These are phyloP conservation scores for Prunella vulgaris DNA, from an alignment of 257 asterid genomes.

Conservation along the genomic window DNA sequence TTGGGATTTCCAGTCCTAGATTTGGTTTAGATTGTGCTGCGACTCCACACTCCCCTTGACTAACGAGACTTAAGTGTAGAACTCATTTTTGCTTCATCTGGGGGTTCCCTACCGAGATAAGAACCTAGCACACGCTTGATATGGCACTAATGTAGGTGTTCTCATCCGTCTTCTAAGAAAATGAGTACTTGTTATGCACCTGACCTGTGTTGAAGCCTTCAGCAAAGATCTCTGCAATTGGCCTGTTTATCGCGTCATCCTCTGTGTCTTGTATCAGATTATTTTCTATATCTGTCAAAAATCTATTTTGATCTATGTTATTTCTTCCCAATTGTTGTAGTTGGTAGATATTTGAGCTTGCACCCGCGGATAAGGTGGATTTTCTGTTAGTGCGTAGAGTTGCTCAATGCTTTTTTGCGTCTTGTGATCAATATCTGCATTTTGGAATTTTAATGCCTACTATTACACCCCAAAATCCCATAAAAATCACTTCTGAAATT, in stretches of 20 bases:
- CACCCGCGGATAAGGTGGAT: neutral
- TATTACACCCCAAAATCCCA: no score
- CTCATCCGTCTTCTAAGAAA: neutral
- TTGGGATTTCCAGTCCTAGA: neutral
- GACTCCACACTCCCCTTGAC: neutral
- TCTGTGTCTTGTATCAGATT: neutral
- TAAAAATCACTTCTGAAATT: neutral
- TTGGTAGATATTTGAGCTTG: neutral
- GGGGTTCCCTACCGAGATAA: neutral
- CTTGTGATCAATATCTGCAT: neutral
- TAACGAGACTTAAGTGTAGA: neutral
- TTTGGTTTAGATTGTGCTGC: neutral
- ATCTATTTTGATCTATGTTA: neutral
- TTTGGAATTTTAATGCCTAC: neutral
- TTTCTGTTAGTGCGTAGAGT: neutral
- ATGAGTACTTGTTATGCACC: neutral
- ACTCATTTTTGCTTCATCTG: neutral
- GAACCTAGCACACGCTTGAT: neutral
- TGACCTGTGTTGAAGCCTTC: conserved; percentile 1
- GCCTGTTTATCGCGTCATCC: neutral
- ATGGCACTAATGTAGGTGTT: neutral
- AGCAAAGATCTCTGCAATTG: neutral
- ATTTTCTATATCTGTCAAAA: neutral
- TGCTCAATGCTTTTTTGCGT: neutral
- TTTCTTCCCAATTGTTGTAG: neutral